Evolutionary conservation across 2,329 filamentous ascomycete genomes (phyloP).

Genomic region (Exophiala xenobiotica): DNA sequence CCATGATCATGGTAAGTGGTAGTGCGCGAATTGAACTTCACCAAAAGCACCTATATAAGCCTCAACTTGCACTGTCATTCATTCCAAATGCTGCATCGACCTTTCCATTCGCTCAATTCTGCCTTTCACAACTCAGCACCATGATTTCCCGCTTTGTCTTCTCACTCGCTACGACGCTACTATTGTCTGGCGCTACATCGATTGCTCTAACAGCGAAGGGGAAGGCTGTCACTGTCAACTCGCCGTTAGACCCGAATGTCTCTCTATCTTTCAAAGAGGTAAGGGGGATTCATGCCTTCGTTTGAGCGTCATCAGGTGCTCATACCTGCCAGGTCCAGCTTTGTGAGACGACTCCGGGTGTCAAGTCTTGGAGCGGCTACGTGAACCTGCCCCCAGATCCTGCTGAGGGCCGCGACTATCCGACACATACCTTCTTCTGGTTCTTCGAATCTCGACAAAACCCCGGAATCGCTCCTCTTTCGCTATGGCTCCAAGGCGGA

Average conservation of each 20-base stretch:
- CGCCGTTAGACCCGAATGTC: conserved; percentile 24
- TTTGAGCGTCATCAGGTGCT: no score
- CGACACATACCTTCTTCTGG: conserved; percentile 59
- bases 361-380: conserved; percentile 61
- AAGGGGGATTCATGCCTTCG: no score
- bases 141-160: not conserved
- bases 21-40: no score
- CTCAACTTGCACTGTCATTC: not conserved
- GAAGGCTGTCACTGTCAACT: conserved; percentile 1
- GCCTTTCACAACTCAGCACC: no score
- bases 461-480: conserved; percentile 44
- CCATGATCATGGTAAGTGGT: no score
- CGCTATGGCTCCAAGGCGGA: conserved; percentile 50
- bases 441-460: conserved; percentile 51
- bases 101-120: not conserved
- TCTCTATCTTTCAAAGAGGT: conserved; percentile 50
- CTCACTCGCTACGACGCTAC: not conserved
- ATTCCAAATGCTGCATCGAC: not conserved
- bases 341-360: conserved; percentile 58
- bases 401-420: conserved; percentile 49
- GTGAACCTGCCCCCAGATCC: conserved; percentile 55
- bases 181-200: not conserved
- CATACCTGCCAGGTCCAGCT: conserved; percentile 41
- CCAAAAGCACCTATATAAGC: not conserved
- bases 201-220: not conserved